Percentiles rank a stretch among this genome's conserved stretches.
Conservation (phyloP, 345 rosid genomes). For the Populus davidiana region DNA sequence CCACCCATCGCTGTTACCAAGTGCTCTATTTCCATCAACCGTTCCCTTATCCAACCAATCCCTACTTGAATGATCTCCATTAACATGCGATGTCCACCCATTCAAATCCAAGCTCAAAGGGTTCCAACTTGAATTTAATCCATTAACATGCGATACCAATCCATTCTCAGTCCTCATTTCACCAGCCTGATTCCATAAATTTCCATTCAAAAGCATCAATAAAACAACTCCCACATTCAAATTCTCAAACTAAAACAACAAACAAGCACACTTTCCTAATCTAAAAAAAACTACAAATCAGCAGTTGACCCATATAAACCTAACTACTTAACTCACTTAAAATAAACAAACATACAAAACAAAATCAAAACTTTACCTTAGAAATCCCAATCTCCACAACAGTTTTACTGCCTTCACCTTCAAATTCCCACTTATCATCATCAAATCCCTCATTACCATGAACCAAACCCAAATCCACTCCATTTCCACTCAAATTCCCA, state of each 20-base stretch:
- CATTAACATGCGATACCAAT: slow-evolving; percentile 10
- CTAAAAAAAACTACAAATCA: not conserved
- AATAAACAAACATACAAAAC: not conserved
- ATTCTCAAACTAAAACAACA: not conserved
- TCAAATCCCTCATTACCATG: not conserved
- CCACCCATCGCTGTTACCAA: slow-evolving; percentile 44
- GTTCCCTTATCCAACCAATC: slow-evolving; percentile 17
- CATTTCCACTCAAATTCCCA: not conserved
- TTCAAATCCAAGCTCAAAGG: slow-evolving; percentile 24
- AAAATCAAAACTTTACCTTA: slow-evolving; percentile 25
- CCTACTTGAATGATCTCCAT: slow-evolving; percentile 17
- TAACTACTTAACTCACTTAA: not conserved
- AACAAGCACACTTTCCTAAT: not conserved
- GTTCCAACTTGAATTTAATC: slow-evolving; percentile 35
- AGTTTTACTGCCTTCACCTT: slow-evolving; percentile 23
- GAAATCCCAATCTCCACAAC: slow-evolving; percentile 4
- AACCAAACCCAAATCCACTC: not conserved
- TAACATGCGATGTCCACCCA: slow-evolving; percentile 21
- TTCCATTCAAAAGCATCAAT: slow-evolving; percentile 3
- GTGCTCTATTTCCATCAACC: slow-evolving; percentile 13
- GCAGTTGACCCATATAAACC: not conserved
- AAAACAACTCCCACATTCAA: slow-evolving; percentile 1
- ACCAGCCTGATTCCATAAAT: slow-evolving; percentile 21
- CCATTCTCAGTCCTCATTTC: slow-evolving; percentile 27
- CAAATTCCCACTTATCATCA: slow-evolving; percentile 44